Base-by-base conservation (phyloP, 768 basidiomycete species). In the Lanmaoa rubissima region DNA sequence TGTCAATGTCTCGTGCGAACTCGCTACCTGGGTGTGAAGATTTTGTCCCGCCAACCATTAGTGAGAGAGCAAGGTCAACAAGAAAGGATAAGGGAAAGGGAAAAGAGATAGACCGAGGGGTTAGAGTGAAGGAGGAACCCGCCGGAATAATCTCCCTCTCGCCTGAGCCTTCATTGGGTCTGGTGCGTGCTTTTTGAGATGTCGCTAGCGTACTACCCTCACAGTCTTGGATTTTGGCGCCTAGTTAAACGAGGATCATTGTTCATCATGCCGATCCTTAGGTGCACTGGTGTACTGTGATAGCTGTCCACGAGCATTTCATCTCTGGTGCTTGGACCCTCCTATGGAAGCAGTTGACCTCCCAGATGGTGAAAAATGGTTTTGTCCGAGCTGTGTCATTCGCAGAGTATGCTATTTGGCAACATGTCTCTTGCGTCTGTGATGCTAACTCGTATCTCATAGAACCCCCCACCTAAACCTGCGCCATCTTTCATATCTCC, bases 281-380 rank as follows among this genome's bases (percentile, higher is more conserved):
- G 96, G 96, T 47, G 83, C 89, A 43, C 80, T 98, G 58, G 84
- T 99, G 19, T 98, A 97, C 71, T 99, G 97, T 73, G 97, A 98
- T 72, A 94, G 95, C 19, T 99, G 97, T 70, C 92, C 96, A 36
- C 78, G 89, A 61, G 93, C 94, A 8, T 99, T 97, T 73, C 97
- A 99, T 74, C 85, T 98, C 58, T 87, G 90, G 83, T 99, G 97
- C 73, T 81, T 99, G 61, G 90, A 99, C 72, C 97, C 97, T 51
- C 97, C 97, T 21, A 83, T 98, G 78, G 91, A 94, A 59, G 78
- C 85, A 48, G 80, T 88, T 59, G 93, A 97, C 72, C 84, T 97
- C 44, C 89, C 90, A 13, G 90, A 92, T 74, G 83, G 86, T 63
- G 76, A 79, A 47, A 80, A 83, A 69, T 94, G 88, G 87, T 91